These are phyloP conservation scores for Kalmusia sp. DNA, from an alignment of 2,329 filamentous ascomycete genomes.

Conservation along the genomic window DNA sequence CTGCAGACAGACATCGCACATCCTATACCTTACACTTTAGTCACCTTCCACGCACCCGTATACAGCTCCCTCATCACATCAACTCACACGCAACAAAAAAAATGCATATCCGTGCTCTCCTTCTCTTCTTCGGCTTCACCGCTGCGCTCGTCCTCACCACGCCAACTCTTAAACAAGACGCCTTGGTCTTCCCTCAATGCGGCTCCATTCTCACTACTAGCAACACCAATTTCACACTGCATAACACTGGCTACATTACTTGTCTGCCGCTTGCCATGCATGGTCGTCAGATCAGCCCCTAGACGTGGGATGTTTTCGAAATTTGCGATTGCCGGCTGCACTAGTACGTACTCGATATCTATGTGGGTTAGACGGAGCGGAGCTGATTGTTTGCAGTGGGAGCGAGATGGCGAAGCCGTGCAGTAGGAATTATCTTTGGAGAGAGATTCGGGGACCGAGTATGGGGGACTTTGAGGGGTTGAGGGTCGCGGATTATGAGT, in stretches of 20 bases:
- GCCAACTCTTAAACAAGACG: too few relatives aligned
- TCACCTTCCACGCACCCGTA: too few relatives aligned
- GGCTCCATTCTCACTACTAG: not conserved
- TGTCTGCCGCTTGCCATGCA: not conserved
- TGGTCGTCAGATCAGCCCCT: not conserved
- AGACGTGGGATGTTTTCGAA: not conserved
- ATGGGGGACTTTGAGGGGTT: not conserved
- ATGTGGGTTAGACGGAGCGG: too few relatives aligned
- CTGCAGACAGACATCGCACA: too few relatives aligned
- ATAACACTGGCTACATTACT: not conserved
- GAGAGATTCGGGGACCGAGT: not conserved
- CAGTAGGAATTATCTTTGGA: not conserved
- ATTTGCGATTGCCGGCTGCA: not conserved
- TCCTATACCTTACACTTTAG: too few relatives aligned
- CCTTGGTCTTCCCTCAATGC: not conserved
- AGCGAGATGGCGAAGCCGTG: not conserved
- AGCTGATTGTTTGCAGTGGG: not conserved
- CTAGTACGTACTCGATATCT: too few relatives aligned
- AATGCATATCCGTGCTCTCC: not conserved
- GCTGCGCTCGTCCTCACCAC: too few relatives aligned
- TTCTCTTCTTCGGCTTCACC: not conserved
- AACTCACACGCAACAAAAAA: too few relatives aligned
- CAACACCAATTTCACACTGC: not conserved
- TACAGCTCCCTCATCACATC: too few relatives aligned
- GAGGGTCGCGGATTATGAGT: not conserved